Evolutionary conservation across 257 asterid species (phyloP).

Genomic region (Solanum medicagineum): DNA sequence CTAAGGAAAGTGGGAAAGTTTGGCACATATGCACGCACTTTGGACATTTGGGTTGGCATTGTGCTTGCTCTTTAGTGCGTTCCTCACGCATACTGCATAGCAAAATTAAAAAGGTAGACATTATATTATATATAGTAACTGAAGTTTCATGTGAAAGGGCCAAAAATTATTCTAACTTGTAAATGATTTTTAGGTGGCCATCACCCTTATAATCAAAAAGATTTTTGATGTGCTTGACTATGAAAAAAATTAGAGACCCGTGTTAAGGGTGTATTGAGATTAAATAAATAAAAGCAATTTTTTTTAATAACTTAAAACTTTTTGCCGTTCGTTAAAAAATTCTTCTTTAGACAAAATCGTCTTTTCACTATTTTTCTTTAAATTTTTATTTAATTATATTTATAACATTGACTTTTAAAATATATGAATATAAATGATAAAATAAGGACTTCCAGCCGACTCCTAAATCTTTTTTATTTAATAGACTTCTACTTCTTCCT

Average conservation of each 20-base stretch:
- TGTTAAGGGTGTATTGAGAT: not conserved
- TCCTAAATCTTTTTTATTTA: no score
- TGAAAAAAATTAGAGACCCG: not conserved
- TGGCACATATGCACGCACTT: constrained; percentile 22
- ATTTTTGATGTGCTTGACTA: not conserved
- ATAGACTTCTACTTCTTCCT: no score
- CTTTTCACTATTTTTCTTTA: no score
- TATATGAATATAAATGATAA: no score
- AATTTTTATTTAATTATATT: no score
- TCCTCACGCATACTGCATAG: constrained; percentile 7
- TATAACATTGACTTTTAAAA: no score
- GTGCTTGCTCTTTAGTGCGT: constrained; percentile 23
- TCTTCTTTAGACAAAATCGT: no score
- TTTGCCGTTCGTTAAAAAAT: no score
- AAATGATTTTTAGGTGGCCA: not conserved
- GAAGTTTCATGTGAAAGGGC: not conserved
- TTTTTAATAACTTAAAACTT: no score
- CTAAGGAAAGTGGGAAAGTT: constrained; percentile 29
- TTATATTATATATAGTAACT: not conserved
- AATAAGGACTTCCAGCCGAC: no score
- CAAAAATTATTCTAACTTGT: not conserved
- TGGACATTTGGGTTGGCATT: constrained; percentile 13
- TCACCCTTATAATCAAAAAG: not conserved
- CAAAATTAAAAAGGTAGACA: not conserved
- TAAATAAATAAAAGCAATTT: not conserved